These are phyloP conservation scores for Plectosphaerella plurivora DNA, from an alignment of 2,329 filamentous ascomycete species.

Conservation along the genomic window DNA sequence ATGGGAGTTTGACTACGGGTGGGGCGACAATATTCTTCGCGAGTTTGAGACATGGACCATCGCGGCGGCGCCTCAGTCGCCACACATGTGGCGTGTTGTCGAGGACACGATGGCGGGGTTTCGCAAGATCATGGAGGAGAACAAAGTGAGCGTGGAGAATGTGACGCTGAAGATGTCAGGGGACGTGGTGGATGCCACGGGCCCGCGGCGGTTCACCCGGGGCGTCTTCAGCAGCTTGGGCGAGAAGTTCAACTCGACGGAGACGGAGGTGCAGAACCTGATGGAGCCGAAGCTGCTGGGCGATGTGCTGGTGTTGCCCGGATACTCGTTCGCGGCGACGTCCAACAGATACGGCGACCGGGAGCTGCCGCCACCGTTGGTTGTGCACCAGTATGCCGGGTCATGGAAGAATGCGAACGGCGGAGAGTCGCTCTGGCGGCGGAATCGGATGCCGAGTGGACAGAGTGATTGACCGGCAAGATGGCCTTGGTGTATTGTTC, in stretches of 20 bases:
- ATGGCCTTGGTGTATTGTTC: no score
- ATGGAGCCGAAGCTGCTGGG: slow-evolving; percentile 13
- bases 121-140: not conserved
- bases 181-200: slow-evolving; percentile 13
- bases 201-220: slow-evolving; percentile 9
- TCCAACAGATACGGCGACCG: slow-evolving; percentile 12
- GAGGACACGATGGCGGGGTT: slow-evolving; percentile 11
- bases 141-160: slow-evolving; percentile 6
- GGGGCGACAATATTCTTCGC: slow-evolving; percentile 11
- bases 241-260: slow-evolving; percentile 1
- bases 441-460: no score
- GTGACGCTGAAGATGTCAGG: slow-evolving; percentile 8
- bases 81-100: slow-evolving; percentile 13
- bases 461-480: no score
- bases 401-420: slow-evolving; percentile 15
- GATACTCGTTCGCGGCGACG: slow-evolving; percentile 13
- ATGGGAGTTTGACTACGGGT: slow-evolving; percentile 20
- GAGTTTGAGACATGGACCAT: slow-evolving; percentile 17
- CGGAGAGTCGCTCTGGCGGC: slow-evolving; percentile 2
- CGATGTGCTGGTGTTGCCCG: slow-evolving; percentile 15
- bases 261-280: slow-evolving; percentile 6
- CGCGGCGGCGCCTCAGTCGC: slow-evolving; percentile 12
- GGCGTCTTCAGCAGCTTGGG: slow-evolving; percentile 8
- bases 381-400: slow-evolving; percentile 16
- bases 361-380: slow-evolving; percentile 9